Percentiles rank a stretch among this genome's conserved stretches.
These are phyloP conservation scores for Hypoxylon sp. DNA, from an alignment of 2,329 filamentous ascomycete genomes.

Conservation along the genomic window DNA sequence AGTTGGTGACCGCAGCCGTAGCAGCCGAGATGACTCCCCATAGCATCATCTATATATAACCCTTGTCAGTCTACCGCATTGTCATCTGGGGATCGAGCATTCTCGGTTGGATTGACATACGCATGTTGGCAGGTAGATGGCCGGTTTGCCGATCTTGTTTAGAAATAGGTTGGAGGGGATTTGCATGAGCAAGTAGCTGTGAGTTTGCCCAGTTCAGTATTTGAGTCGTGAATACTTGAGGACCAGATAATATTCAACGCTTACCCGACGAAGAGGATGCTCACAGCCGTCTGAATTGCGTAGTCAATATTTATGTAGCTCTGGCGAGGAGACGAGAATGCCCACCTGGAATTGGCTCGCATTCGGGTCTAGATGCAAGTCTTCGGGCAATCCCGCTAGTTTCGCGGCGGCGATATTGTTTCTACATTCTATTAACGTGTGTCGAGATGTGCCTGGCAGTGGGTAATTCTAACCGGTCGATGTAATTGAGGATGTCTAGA, in stretches of 20 bases:
- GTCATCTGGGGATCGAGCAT: neutral
- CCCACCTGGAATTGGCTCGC: constrained; percentile 49
- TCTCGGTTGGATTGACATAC: constrained; percentile 44
- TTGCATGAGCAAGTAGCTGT: constrained; percentile 58
- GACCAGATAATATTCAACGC: constrained; percentile 15
- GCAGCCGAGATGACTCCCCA: constrained; percentile 57
- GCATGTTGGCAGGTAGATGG: constrained; percentile 54
- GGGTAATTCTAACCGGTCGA: constrained; percentile 36
- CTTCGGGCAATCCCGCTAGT: constrained; percentile 55
- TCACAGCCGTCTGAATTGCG: constrained; percentile 52
- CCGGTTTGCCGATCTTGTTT: constrained; percentile 59
- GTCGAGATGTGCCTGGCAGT: neutral
- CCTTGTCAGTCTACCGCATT: constrained; percentile 21
- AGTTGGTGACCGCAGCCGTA: constrained; percentile 49
- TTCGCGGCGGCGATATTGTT: constrained; percentile 66
- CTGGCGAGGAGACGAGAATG: neutral
- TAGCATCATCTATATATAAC: constrained; percentile 53
- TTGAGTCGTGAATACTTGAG: neutral
- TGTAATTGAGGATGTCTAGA: constrained; percentile 42
- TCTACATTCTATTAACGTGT: constrained; percentile 39
- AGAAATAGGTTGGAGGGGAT: constrained; percentile 60
- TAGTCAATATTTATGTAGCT: constrained; percentile 18
- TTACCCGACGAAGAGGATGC: constrained; percentile 60
- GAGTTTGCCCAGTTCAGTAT: constrained; percentile 3
- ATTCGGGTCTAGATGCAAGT: constrained; percentile 44